A percentile compares a stretch with the other conserved stretches of the same genome.
phyloP scores from a whole-genome alignment of 1,284 basidiomycete genomes.

The Ceratobasidium sp. region DNA sequence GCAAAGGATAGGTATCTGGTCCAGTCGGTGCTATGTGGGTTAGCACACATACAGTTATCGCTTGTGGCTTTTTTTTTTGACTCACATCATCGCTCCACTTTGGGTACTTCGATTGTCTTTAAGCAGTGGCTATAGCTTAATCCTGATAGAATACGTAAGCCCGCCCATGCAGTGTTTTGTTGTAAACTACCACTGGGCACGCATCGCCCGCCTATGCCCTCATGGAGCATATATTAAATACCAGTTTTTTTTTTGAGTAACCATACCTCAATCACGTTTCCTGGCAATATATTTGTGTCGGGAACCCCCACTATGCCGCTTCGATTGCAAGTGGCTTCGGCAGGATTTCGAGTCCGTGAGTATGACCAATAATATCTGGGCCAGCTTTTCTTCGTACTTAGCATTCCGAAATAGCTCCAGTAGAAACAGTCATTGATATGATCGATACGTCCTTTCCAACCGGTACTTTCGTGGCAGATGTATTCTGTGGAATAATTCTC shows the following conservation, averaged over 20 bases:
- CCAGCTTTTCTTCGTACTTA: background rate
- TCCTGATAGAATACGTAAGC: no score
- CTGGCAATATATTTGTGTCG: background rate
- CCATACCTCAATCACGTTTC: background rate
- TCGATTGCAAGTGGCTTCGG: background rate
- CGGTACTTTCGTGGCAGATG: background rate
- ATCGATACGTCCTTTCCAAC: background rate
- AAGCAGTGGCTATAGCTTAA: no score
- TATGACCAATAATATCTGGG: background rate
- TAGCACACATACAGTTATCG: no score
- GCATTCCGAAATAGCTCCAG: background rate
- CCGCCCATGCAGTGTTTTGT: background rate
- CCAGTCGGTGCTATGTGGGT: no score
- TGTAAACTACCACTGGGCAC: background rate
- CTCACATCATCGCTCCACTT: no score
- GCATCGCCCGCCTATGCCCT: no score
- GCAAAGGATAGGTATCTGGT: no score
- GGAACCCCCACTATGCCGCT: background rate
- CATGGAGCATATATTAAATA: background rate
- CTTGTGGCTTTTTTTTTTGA: no score
- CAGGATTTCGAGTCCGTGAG: background rate
- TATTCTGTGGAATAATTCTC: background rate
- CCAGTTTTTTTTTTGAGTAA: background rate
- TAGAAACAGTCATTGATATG: background rate
- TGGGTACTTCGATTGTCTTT: no score